Base-by-base conservation (phyloP, 1,139 yeast species). In the Scheffersomyces insectosa region DNA sequence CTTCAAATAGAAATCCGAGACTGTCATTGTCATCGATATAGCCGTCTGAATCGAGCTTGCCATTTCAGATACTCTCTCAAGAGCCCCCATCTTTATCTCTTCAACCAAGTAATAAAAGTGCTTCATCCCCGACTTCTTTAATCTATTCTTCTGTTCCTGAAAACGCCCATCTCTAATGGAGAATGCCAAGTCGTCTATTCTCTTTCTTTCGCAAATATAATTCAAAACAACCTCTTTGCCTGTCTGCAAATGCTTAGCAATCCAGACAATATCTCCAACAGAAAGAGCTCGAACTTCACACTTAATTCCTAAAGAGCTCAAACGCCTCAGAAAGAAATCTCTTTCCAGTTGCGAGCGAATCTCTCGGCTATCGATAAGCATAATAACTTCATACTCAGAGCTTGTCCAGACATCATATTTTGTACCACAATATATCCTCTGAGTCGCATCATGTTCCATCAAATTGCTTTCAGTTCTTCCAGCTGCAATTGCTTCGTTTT, bases 241-340 rank as follows among this genome's bases (percentile, higher is more conserved):
- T 0, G 88, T 79, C 0, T 48, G 55, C 41, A 68, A 76, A 56
- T 90, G 78, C 46, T 76, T 75, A 0, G 97, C 99, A 3, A 90
- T 75, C 99, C 99, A 95, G 8, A 87, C 54, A 1, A 85, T 83
- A 68, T 95, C 99, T 1, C 99, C 98, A 2, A 91, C 80, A 0
- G 95, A 70, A 33, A 95, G 68, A 1, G 86, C 71, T 39, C 80
- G 65, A 0, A 78, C 79, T 16, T 80, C 85, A 41, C 81, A 72
- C 4, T 67, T 63, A 1, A 87, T 68, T 0, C 82, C 83, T 23
- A 74, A 62, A 11, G 69, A 57, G 1, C 56, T 58, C n/a, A 93
- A 67, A 34, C 84, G 79, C 3, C 70, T 73, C 5, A 71, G 65
- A 56, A 88, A 88, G 57, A 76, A 85, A 46, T 81, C 85, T 12